These are phyloP conservation scores for Penicillium sp. DNA, from an alignment of 2,329 filamentous ascomycete species.

Conservation along the genomic window DNA sequence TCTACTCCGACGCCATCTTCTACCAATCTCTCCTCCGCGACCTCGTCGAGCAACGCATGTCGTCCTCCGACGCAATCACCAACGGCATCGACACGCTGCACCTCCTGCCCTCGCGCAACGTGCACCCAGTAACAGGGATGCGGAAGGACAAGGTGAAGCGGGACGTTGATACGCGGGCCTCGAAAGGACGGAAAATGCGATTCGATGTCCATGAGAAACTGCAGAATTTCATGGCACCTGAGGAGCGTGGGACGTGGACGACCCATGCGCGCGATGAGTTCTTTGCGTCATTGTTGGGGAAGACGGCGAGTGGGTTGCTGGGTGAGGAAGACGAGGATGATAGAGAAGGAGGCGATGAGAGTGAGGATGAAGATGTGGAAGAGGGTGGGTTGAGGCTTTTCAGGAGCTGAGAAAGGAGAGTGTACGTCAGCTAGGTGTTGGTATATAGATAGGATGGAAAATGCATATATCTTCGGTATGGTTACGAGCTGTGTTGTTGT, in stretches of 20 bases:
- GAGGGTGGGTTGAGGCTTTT: conserved; percentile 42
- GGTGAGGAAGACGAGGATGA: conserved; percentile 62
- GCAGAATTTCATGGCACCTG: conserved; percentile 96
- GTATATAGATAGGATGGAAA: not conserved
- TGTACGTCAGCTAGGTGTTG: conserved; percentile 8
- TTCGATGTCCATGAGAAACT: conserved; percentile 97
- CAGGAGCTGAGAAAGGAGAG: conserved; percentile 22
- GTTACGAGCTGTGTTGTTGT: not conserved
- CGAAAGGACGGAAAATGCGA: conserved; percentile 90
- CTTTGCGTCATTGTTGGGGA: conserved; percentile 74
- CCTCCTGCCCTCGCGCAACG: conserved; percentile 40
- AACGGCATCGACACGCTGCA: conserved; percentile 53
- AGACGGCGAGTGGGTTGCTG: conserved; percentile 65
- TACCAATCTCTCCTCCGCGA: conserved; percentile 93
- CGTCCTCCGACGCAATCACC: conserved; percentile 57
- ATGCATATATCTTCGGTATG: not conserved
- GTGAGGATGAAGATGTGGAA: conserved; percentile 33
- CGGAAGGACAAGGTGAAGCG: conserved; percentile 72
- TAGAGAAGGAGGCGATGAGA: conserved; percentile 25
- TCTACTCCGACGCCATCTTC: conserved; percentile 95
- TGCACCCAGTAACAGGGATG: conserved; percentile 50
- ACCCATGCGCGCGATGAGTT: conserved; percentile 76
- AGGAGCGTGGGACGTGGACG: conserved; percentile 81
- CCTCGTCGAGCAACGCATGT: conserved; percentile 84
- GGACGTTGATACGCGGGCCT: conserved; percentile 89